Evolutionary conservation across 176 grass and related monocot species (phyloP), one percentile per base, ranked within the genome.

Genomic region (Saccharum spontaneum): DNA sequence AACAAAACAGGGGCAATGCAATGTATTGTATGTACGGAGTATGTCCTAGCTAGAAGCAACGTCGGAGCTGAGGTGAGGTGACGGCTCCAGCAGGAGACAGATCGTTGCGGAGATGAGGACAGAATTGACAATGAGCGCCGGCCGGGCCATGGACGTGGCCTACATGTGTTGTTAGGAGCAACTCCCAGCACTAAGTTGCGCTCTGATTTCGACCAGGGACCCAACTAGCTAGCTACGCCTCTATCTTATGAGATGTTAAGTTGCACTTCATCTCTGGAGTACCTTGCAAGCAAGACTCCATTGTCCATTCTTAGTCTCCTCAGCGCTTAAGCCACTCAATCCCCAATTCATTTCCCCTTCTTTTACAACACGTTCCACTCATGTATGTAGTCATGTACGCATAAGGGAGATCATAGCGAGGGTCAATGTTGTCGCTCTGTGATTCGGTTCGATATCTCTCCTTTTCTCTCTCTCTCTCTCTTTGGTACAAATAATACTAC

Each of bases 231-330:
- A n/a, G 44, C 79, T 83, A 55, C 2, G 22, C 34, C 61, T 86
- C 81, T 59, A 22, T 69, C 79, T 87, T 26, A 33, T 28, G 81
- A 71, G 69, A 80, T 76, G 75, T 76, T 73, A 83, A 87, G 76
- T 44, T 79, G 75, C 54, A 61, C 65, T 86, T 71, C 8, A 40
- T 86, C 80, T 65, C 4, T 89, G 87, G 77, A 89, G 90, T 92
- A 92, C 79, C 90, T 92, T 92, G 84, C 87, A 92, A 92, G 90
- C 83, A 92, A 89, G 77, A 84, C 60, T 63, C 57, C 79, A 60
- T 68, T 20, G 50, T 50, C 49, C 18, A 22, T 59, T 23, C 1
- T 23, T 20, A 48, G 54, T 62, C 76, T 40, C 62, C 43, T 83
- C 39, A 33, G 31, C 48, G 36, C 33, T 78, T 81, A 87, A 80